Percentiles rank a stretch among this genome's conserved stretches.
Evolutionary conservation across 805 yeast species (phyloP).

Genomic region (Wickerhamiella hasegawae): DNA sequence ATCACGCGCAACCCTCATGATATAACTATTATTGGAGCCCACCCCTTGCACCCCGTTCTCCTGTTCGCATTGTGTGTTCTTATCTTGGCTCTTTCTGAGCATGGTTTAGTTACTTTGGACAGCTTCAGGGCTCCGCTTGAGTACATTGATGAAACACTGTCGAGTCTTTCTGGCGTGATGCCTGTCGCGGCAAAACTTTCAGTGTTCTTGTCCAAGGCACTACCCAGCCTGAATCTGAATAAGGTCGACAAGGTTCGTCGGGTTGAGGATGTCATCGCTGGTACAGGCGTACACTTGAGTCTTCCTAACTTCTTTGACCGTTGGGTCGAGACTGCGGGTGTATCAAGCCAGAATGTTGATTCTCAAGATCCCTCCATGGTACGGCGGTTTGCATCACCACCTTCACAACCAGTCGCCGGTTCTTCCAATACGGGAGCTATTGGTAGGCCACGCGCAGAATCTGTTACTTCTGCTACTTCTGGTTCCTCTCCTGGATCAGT

Average conservation of each 20-base stretch:
- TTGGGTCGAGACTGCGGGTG: neutral
- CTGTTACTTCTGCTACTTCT: too few species aligned
- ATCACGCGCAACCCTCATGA: slow-evolving; percentile 13
- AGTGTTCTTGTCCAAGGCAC: slow-evolving; percentile 1
- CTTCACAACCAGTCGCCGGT: too few species aligned
- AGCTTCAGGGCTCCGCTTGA: slow-evolving; percentile 9
- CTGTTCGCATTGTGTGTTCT: slow-evolving; percentile 8
- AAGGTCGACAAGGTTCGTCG: slow-evolving; percentile 1
- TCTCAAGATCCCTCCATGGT: neutral
- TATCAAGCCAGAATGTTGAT: neutral
- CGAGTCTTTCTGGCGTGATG: slow-evolving; percentile 3
- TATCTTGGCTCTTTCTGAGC: slow-evolving; percentile 5
- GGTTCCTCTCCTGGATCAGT: too few species aligned
- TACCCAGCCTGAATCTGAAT: neutral
- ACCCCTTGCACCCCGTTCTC: slow-evolving; percentile 9
- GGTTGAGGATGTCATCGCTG: slow-evolving; percentile 7
- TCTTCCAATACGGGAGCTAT: too few species aligned
- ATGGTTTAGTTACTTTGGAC: slow-evolving; percentile 7
- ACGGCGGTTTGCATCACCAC: neutral
- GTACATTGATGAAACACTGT: slow-evolving; percentile 7
- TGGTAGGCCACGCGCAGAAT: too few species aligned
- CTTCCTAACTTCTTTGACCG: slow-evolving; percentile 8
- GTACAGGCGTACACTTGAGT: slow-evolving; percentile 2
- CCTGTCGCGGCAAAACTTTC: slow-evolving; percentile 5
- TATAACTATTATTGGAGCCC: slow-evolving; percentile 7